Evolutionary conservation across 2,329 filamentous ascomycete genomes (phyloP).

Genomic region (Davidsoniella virescens): DNA sequence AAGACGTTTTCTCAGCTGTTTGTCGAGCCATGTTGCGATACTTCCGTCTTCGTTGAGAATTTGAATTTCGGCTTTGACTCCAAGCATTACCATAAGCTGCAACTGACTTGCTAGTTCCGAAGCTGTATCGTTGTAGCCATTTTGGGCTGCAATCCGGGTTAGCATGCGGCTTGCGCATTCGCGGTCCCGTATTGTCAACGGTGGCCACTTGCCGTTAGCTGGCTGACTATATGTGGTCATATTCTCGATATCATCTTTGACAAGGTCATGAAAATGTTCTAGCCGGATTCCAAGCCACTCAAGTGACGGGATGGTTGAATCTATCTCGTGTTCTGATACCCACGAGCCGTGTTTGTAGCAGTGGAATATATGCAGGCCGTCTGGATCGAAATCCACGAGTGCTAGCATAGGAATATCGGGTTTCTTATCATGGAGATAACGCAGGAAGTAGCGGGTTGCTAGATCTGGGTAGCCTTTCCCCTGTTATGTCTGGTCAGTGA

Average conservation of each 20-base stretch:
- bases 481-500: conserved; percentile 23
- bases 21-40: conserved; percentile 33
- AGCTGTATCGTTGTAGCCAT: too few species aligned
- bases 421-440: conserved; percentile 29
- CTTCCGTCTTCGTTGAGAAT: conserved; percentile 42
- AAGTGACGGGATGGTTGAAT: conserved; percentile 32
- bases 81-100: conserved; percentile 58
- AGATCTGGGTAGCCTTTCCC: conserved; percentile 74
- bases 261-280: conserved; percentile 21
- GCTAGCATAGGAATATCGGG: conserved; percentile 41
- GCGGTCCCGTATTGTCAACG: conserved; percentile 40
- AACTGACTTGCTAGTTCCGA: conserved; percentile 32
- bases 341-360: conserved; percentile 60
- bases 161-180: conserved; percentile 39
- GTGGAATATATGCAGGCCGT: conserved; percentile 56
- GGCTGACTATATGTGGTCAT: not conserved
- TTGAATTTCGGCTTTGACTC: conserved; percentile 65
- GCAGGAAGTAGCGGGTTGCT: conserved; percentile 48
- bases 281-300: conserved; percentile 48
- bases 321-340: conserved; percentile 41
- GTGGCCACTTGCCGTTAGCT: conserved; percentile 15
- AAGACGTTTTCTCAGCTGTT: too few species aligned
- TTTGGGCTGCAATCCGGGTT: conserved; percentile 17
- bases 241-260: not conserved
- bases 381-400: conserved; percentile 60